Evolutionary conservation across 2,329 filamentous ascomycete species (phyloP).

Genomic region (Alternaria rosae): DNA sequence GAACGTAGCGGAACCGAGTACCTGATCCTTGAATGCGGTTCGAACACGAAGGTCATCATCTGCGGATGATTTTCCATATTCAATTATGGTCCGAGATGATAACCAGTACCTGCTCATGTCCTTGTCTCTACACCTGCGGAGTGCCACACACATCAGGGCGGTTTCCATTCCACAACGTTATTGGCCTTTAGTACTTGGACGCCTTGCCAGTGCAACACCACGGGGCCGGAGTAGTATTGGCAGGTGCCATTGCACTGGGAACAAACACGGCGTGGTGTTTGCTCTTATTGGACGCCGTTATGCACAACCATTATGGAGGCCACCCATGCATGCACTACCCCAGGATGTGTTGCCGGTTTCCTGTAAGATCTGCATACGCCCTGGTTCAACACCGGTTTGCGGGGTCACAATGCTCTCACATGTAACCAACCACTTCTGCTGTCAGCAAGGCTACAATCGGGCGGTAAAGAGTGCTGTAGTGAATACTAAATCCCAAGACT

Average conservation of each 20-base stretch:
- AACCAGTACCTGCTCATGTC: neutral
- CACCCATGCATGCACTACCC: constrained; percentile 31
- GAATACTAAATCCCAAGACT: constrained; percentile 14
- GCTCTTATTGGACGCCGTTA: constrained; percentile 13
- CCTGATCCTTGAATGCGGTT: neutral
- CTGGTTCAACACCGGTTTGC: constrained; percentile 32
- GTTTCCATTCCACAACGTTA: constrained; percentile 3
- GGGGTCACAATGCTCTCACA: constrained; percentile 23
- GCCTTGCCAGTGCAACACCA: constrained; percentile 9
- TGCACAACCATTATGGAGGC: constrained; percentile 21
- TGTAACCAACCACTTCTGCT: constrained; percentile 6
- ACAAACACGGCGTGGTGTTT: constrained; percentile 2
- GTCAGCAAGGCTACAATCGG: constrained; percentile 9
- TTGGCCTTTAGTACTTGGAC: constrained; percentile 3
- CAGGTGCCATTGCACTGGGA: constrained; percentile 16
- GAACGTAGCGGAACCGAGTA: neutral
- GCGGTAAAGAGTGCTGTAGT: constrained; percentile 10
- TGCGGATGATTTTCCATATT: neutral
- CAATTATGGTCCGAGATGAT: neutral
- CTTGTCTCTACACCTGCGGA: neutral
- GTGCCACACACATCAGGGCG: constrained; percentile 1
- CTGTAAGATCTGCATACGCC: constrained; percentile 15
- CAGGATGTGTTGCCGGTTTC: constrained; percentile 23
- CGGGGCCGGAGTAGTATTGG: constrained; percentile 4
- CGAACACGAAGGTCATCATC: neutral